Percentiles rank a stretch among this genome's conserved stretches.
These are phyloP conservation scores for Basipetospora chlamydospora DNA, from an alignment of 2,329 filamentous ascomycete species.

Conservation along the genomic window DNA sequence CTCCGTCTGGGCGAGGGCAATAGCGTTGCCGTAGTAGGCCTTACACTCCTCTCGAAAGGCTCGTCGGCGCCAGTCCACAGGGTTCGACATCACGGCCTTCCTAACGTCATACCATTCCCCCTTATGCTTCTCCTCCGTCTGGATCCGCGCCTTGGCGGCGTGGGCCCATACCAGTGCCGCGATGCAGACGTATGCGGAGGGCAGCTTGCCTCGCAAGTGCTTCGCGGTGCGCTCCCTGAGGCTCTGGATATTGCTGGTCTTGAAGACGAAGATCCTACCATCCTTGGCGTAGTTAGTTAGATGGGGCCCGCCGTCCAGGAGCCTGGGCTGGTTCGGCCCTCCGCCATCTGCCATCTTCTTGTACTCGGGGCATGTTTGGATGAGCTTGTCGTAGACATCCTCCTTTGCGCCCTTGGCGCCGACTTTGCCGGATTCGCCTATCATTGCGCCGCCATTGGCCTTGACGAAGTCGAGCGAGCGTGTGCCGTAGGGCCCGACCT, in stretches of 20 bases:
- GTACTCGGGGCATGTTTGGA: slow-evolving; percentile 24
- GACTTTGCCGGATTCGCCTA: slow-evolving; percentile 5
- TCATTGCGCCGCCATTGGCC: slow-evolving; percentile 9
- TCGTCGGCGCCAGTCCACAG: slow-evolving; percentile 25
- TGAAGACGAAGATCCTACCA: slow-evolving; percentile 27
- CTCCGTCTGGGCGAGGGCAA: slow-evolving; percentile 21
- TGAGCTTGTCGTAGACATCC: slow-evolving; percentile 12
- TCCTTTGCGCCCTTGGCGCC: background rate
- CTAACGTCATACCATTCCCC: slow-evolving; percentile 4
- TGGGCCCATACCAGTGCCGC: slow-evolving; percentile 26
- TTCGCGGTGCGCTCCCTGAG: slow-evolving; percentile 15
- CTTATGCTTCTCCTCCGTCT: slow-evolving; percentile 5
- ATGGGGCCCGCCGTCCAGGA: slow-evolving; percentile 14
- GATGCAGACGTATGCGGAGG: slow-evolving; percentile 25
- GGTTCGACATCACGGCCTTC: slow-evolving; percentile 20
- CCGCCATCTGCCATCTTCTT: slow-evolving; percentile 15
- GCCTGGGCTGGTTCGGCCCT: slow-evolving; percentile 20
- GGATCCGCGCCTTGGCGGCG: slow-evolving; percentile 19
- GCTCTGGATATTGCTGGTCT: slow-evolving; percentile 15
- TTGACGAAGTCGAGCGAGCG: slow-evolving; percentile 12
- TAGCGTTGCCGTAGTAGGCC: slow-evolving; percentile 26
- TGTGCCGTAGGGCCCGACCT: slow-evolving; percentile 10
- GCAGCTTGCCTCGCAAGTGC: slow-evolving; percentile 8
- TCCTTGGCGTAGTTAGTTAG: slow-evolving; percentile 18
- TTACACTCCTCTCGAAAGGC: slow-evolving; percentile 14